phyloP scores from a whole-genome alignment of 441 rosid genomes.

The Melastoma candidum region DNA sequence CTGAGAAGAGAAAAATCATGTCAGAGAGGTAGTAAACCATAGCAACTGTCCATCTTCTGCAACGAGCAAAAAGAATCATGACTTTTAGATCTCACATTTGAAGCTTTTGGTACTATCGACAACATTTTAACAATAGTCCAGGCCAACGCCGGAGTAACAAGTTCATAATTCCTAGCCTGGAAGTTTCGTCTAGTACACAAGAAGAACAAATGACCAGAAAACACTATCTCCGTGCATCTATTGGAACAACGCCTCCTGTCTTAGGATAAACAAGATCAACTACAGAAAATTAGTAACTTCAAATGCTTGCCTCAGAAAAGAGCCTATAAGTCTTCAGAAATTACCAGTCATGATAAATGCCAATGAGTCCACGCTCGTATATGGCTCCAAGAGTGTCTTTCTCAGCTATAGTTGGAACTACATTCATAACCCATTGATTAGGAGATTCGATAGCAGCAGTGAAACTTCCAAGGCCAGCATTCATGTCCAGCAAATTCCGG shows the following conservation, averaged over 20 bases:
- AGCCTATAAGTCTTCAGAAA: conserved; percentile 3
- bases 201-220: too few relatives aligned
- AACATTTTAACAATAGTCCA: not conserved
- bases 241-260: not conserved
- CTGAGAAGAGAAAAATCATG: conserved; percentile 12
- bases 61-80: too few relatives aligned
- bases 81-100: too few relatives aligned
- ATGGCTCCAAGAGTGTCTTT: conserved; percentile 30
- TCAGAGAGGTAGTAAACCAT: not conserved
- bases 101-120: too few relatives aligned
- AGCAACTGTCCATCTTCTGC: not conserved
- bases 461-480: conserved; percentile 41
- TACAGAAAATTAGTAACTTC: conserved; percentile 1
- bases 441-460: conserved; percentile 34
- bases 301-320: not conserved
- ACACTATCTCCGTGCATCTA: too few relatives aligned
- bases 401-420: conserved; percentile 34
- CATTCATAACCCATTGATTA: conserved; percentile 45
- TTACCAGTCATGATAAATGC: conserved; percentile 48
- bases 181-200: not conserved
- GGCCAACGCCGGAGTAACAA: not conserved
- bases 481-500: conserved; percentile 40
- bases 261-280: not conserved
- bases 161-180: not conserved
- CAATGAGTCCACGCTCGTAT: conserved; percentile 37